Conservation (phyloP, 257 asterid genomes). For the Solanum sejunctum region DNA sequence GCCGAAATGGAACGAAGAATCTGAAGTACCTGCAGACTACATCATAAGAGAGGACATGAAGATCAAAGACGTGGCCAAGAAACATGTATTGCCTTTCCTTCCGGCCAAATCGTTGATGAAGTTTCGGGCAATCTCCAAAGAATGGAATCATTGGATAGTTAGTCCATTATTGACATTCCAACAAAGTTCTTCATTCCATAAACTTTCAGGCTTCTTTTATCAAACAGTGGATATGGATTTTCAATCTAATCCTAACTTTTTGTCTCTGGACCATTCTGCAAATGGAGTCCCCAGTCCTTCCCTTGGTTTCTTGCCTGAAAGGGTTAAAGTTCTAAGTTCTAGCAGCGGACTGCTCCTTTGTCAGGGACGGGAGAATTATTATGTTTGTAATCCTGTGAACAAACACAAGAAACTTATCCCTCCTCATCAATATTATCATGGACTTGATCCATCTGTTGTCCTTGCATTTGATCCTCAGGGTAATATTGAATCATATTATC, state of each 20-base stretch:
- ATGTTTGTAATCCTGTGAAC: constrained; percentile 36
- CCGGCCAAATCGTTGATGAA: constrained; percentile 31
- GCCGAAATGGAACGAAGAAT: neutral
- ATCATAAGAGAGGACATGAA: neutral
- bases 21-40: neutral
- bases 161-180: constrained; percentile 24
- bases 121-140: constrained; percentile 28
- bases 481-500: constrained; percentile 18
- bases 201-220: constrained; percentile 30
- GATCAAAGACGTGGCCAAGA: constrained; percentile 15
- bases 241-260: neutral
- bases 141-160: constrained; percentile 28
- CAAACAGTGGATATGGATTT: neutral
- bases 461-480: constrained; percentile 30
- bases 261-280: constrained; percentile 5
- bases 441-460: constrained; percentile 9
- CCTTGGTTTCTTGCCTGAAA: constrained; percentile 15
- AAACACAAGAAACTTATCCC: constrained; percentile 17
- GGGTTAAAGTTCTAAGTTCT: constrained; percentile 10
- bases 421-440: constrained; percentile 9
- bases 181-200: constrained; percentile 25
- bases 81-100: constrained; percentile 24
- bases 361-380: constrained; percentile 5
- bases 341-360: constrained; percentile 33
- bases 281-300: constrained; percentile 23